These are phyloP conservation scores for Aspergillus sclerotialis DNA, from an alignment of 2,329 filamentous ascomycete genomes.

Conservation along the genomic window DNA sequence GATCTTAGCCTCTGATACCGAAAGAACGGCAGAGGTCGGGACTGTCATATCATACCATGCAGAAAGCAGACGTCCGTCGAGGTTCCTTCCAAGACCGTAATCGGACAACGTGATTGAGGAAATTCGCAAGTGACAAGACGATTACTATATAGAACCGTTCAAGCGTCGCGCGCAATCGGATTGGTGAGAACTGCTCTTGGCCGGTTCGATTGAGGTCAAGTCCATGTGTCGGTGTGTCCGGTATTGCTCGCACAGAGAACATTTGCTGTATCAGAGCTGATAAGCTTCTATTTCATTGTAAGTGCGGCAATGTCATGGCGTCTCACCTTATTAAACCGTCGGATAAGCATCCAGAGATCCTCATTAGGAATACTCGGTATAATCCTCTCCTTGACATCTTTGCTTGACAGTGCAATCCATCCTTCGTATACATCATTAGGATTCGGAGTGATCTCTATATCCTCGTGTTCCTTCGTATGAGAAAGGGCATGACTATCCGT, in stretches of 20 bases:
- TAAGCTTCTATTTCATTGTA: no score
- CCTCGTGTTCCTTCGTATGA: slow-evolving; percentile 13
- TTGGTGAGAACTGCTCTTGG: slow-evolving; percentile 75
- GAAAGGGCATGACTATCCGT: slow-evolving; percentile 19
- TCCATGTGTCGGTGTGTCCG: slow-evolving; percentile 53
- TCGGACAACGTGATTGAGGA: slow-evolving; percentile 66
- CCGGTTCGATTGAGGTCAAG: slow-evolving; percentile 75
- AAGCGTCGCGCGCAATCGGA: slow-evolving; percentile 70
- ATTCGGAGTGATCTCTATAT: slow-evolving; percentile 11
- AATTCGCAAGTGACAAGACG: slow-evolving; percentile 57
- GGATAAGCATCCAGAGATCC: slow-evolving; percentile 64
- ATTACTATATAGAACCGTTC: slow-evolving; percentile 79
- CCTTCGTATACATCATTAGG: slow-evolving; percentile 11
- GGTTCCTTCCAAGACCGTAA: slow-evolving; percentile 73
- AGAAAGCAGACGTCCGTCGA: slow-evolving; percentile 61
- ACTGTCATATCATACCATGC: slow-evolving; percentile 44
- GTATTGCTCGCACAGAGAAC: slow-evolving; percentile 63
- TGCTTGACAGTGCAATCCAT: slow-evolving; percentile 8
- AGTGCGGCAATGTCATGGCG: no score
- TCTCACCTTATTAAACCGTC: slow-evolving; percentile 52
- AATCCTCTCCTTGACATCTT: slow-evolving; percentile 35
- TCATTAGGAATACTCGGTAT: slow-evolving; percentile 65
- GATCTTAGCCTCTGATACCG: not conserved
- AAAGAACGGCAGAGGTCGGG: no score
- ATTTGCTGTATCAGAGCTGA: slow-evolving; percentile 57